Evolutionary conservation across 2,329 filamentous ascomycete species (phyloP), one percentile per base, ranked within the genome.

Genomic region (Paraphoma sp.): DNA sequence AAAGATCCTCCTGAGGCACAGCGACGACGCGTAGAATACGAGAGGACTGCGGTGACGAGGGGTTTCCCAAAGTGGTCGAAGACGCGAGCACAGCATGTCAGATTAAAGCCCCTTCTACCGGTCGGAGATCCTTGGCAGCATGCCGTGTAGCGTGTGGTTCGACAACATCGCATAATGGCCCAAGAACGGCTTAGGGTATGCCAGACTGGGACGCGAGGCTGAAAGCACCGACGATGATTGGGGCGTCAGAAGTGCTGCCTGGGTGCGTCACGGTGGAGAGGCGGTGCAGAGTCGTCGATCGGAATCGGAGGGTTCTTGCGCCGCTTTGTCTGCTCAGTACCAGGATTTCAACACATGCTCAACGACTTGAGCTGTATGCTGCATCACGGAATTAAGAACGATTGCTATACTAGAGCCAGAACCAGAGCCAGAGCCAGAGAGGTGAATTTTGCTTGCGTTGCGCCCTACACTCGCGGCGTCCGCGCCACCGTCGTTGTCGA

Each of bases 201-300:
- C 47, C 28, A 14, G 18, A 47, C n/a, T 11, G 30, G 30, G 41
- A 45, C 17, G 18, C n/a, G 28, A 28, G 50, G 44, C 44, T 17
- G 29, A 16, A 30, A 44, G n/a, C 7, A 36, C 7, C n/a, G 28
- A 18, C 8, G 30, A 10, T 40, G n/a, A 62, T 59, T 62, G 56
- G 59, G n/a, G 12, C 45, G 48, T 41, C 44, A 45, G 33, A 14
- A 10, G 33, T 2, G 40, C 40, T 42, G 40, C 40, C 16, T 16
- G 12, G 4, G 40, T 16, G 54, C 56, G 47, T 61, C 55, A 56
- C 46, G 50, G 49, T 40, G 52, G 49, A 48, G 52, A 45, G 55
- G 56, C 56, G 56, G 30, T 58, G 59, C 56, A 59, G 23, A 23
- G 23, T 23, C 23, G 23, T 23, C 5, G 23, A 23, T 23, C 23